A percentile compares a stretch with the other conserved stretches of the same genome.
phyloP scores from a whole-genome alignment of 345 rosid genomes.

The Syzygium aqueum region DNA sequence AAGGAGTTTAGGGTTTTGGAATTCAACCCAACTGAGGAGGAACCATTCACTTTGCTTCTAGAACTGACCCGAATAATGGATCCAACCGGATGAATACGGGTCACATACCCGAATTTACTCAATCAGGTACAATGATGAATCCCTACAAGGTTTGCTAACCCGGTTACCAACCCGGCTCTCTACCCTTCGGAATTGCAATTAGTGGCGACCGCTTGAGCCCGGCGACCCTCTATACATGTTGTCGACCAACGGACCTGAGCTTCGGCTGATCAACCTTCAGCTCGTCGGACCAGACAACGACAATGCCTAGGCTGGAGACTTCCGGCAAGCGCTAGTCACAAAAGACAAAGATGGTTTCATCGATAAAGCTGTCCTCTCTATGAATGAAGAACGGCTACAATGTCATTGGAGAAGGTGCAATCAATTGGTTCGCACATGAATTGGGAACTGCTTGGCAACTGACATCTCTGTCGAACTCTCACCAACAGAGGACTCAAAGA shows the following conservation, averaged over 20 bases:
- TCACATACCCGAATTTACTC: not conserved
- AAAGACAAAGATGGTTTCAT: not conserved
- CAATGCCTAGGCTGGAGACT: rapidly evolving
- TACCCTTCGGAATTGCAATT: not conserved
- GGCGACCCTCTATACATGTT: not conserved
- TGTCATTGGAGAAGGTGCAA: rapidly evolving
- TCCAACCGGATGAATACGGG: not conserved
- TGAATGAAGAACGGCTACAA: rapidly evolving
- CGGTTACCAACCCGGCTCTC: rapidly evolving
- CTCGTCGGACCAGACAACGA: not conserved
- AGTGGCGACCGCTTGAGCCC: not conserved
- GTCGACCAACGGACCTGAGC: rapidly evolving
- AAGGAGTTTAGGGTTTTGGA: not conserved
- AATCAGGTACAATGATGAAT: not conserved
- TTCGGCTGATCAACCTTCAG: not conserved
- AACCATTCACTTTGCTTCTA: not conserved
- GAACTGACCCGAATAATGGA: not conserved
- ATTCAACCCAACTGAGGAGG: not conserved
- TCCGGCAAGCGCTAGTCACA: not conserved
- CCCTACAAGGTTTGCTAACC: rapidly evolving
- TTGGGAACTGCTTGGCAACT: rapidly evolving
- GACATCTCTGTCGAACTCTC: rapidly evolving
- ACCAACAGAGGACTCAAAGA: not conserved
- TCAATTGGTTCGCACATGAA: rapidly evolving
- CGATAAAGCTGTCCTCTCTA: not conserved